Base-by-base conservation (phyloP, 2,329 filamentous ascomycete species). In the Pseudogymnoascus sp. region DNA sequence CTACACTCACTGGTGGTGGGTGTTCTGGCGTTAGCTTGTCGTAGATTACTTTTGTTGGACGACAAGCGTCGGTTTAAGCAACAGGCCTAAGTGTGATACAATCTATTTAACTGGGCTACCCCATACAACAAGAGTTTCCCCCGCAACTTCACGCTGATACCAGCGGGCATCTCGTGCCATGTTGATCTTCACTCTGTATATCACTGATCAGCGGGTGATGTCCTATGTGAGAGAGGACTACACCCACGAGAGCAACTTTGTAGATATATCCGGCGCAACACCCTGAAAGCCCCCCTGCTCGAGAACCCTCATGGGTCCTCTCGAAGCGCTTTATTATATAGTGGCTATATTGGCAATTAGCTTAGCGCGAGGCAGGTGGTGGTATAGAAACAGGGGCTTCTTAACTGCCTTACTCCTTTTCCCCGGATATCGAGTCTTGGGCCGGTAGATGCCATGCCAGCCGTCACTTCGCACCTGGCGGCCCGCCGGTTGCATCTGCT, bases 111-210 rank as follows among this genome's bases (percentile, higher is more conserved):
- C 49, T 33, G 28, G 49, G 11, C 9, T 55, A 18, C 49, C 28
- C 49, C 49, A 55, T 55, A 55, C 35, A 55, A 55, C 49, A 55
- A 55, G 49, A 55, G 28, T 55, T 55, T 55, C 21, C 49, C 28
- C 49, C 49, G 49, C 49, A 55, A 55, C 49, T 55, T 21, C 7
- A 55, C 18, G 49, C 49, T 55, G 49, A 55, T 55, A 55, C 49
- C 49, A 55, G 25, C 11, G 28, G n/a, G 28, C 11, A 55, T 55
- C 49, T 55, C 49, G 49, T 55, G 49, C 49, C 49, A 35, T 31
- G 28, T 33, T 55, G n/a, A 11, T 55, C n/a, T 35, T 16, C 49
- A 18, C 49, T 55, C n/a, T 55, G 49, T 33, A 55, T 55, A 55
- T 31, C 25, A 55, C n/a, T 33, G 23, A 25, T 23, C 2, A 49